Evolutionary conservation across 495 filamentous ascomycete genomes (phyloP).

Genomic region (Durotheca rogersii): DNA sequence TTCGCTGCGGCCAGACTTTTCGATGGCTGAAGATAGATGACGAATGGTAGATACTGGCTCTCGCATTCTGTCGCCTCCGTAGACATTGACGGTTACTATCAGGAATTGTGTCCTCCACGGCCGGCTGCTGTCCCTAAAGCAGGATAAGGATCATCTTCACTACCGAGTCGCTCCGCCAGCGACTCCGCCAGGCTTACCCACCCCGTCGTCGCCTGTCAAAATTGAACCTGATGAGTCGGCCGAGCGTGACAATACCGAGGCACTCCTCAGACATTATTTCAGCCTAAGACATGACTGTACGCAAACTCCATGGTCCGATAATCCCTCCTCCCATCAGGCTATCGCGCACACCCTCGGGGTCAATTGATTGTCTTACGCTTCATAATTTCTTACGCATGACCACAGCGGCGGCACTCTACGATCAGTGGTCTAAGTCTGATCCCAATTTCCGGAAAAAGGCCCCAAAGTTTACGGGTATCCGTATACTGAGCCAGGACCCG

Average conservation of each 20-base stretch:
- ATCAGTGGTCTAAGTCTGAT: slow-evolving; percentile 83
- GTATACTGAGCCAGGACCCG: slow-evolving; percentile 92
- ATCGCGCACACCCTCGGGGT: too few relatives aligned
- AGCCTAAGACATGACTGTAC: slow-evolving; percentile 67
- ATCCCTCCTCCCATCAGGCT: too few relatives aligned
- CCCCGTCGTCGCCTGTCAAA: slow-evolving; percentile 20
- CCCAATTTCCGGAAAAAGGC: slow-evolving; percentile 88
- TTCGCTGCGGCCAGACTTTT: slow-evolving; percentile 91
- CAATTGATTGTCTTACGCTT: neutral
- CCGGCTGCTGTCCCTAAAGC: slow-evolving; percentile 78
- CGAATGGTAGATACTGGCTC: slow-evolving; percentile 69
- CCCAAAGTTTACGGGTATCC: slow-evolving; percentile 82
- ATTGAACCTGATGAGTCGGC: slow-evolving; percentile 32
- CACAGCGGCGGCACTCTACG: slow-evolving; percentile 67
- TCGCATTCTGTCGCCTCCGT: too few relatives aligned
- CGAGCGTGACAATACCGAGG: slow-evolving; percentile 61
- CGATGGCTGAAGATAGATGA: slow-evolving; percentile 83
- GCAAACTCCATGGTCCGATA: neutral
- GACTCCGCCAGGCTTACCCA: slow-evolving; percentile 14
- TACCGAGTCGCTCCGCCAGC: slow-evolving; percentile 70
- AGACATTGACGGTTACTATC: slow-evolving; percentile 17
- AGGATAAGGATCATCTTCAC: slow-evolving; percentile 76
- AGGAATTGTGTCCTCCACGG: slow-evolving; percentile 83
- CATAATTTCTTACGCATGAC: neutral
- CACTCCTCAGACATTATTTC: slow-evolving; percentile 75